Evolutionary conservation across 495 filamentous ascomycete species (phyloP).

Genomic region (Evernia prunastri): DNA sequence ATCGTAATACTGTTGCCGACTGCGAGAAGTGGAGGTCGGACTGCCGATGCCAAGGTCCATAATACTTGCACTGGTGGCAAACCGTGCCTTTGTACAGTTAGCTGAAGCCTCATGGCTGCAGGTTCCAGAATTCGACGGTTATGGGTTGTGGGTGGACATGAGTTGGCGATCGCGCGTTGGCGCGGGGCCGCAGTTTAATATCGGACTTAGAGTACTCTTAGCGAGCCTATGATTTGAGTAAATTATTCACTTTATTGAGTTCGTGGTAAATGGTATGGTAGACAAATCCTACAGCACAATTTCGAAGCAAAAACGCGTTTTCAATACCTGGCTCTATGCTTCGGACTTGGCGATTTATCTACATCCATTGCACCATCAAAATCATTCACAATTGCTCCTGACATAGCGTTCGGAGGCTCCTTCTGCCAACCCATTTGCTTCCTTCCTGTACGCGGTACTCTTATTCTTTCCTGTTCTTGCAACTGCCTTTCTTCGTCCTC

Average conservation of each 20-base stretch:
- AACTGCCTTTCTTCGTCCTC: slow-evolving; percentile 41
- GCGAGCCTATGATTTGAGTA: not conserved
- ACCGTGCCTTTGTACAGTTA: slow-evolving; percentile 73
- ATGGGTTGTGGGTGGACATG: not conserved
- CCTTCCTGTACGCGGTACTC: slow-evolving; percentile 3
- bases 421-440: slow-evolving; percentile 6
- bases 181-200: slow-evolving; percentile 2
- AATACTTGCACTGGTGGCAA: slow-evolving; percentile 70
- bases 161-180: slow-evolving; percentile 4
- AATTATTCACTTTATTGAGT: not conserved
- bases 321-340: slow-evolving; percentile 15
- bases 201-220: not conserved
- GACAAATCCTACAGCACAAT: not conserved
- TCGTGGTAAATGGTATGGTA: too few relatives aligned
- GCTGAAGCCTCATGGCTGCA: slow-evolving; percentile 65
- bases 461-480: slow-evolving; percentile 32
- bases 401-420: slow-evolving; percentile 1
- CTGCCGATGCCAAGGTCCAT: slow-evolving; percentile 52
- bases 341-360: slow-evolving; percentile 8
- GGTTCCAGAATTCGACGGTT: not conserved
- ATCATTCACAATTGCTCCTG: slow-evolving; percentile 17
- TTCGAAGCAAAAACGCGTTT: not conserved
- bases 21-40: slow-evolving; percentile 38
- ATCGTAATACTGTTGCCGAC: slow-evolving; percentile 59
- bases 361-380: slow-evolving; percentile 17